Evolutionary conservation across 768 basidiomycete species (phyloP).

Genomic region (Galerina marginata): DNA sequence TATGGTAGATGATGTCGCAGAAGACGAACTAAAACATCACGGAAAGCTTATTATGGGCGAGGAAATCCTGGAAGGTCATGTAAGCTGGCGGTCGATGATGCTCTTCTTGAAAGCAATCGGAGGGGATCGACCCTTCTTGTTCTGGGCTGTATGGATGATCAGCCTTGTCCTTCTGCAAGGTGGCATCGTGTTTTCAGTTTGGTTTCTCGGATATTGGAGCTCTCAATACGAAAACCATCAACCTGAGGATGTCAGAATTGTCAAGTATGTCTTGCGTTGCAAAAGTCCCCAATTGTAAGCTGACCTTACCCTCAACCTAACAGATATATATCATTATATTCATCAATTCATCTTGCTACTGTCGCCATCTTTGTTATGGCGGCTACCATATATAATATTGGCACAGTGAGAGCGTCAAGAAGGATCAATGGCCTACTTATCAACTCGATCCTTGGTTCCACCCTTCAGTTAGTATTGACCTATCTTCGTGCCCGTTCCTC

Average conservation of each 20-base stretch:
- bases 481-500: background rate
- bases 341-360: constrained; percentile 10
- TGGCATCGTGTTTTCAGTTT: constrained; percentile 39
- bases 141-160: constrained; percentile 37
- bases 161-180: constrained; percentile 32
- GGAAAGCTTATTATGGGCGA: constrained; percentile 60
- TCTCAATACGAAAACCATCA: constrained; percentile 44
- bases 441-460: constrained; percentile 59
- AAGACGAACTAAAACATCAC: constrained; percentile 23
- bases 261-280: no score
- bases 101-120: constrained; percentile 45
- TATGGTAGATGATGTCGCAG: constrained; percentile 30
- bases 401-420: constrained; percentile 57
- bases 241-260: constrained; percentile 38
- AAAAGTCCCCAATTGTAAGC: constrained; percentile 33
- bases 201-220: constrained; percentile 54
- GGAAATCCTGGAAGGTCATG: constrained; percentile 53
- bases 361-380: constrained; percentile 37
- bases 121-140: constrained; percentile 39
- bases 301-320: background rate
- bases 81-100: constrained; percentile 36
- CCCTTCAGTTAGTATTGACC: constrained; percentile 51
- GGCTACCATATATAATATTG: constrained; percentile 49
- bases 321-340: constrained; percentile 50
- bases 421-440: constrained; percentile 57